phyloP scores from a whole-genome alignment of 768 basidiomycete genomes.

The Lactarius akahatsu region DNA sequence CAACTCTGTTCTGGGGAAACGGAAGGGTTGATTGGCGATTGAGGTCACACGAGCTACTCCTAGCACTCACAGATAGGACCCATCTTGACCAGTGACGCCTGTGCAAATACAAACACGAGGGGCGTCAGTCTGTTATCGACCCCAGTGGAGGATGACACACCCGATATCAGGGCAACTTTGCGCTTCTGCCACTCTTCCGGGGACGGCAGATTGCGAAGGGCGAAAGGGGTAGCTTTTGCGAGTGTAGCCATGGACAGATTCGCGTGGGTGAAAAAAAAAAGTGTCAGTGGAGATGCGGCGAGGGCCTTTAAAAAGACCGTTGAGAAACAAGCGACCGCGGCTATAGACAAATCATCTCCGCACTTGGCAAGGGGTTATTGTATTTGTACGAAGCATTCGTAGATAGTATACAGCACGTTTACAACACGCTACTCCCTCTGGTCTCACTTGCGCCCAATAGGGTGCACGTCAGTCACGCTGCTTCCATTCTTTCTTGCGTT shows the following conservation, averaged over 20 bases:
- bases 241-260: constrained; percentile 41
- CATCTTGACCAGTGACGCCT: constrained; percentile 97
- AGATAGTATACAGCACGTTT: constrained; percentile 3
- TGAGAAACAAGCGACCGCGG: not conserved
- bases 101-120: constrained; percentile 18
- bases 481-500: constrained; percentile 15
- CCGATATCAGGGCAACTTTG: constrained; percentile 92
- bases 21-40: constrained; percentile 8
- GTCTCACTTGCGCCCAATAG: not conserved
- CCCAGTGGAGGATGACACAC: constrained; percentile 40
- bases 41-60: constrained; percentile 23
- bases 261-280: not conserved
- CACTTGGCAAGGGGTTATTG: not conserved
- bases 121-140: constrained; percentile 23
- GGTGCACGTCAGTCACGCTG: not conserved
- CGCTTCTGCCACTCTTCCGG: constrained; percentile 83
- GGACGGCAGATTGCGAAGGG: constrained; percentile 57
- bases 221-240: constrained; percentile 34
- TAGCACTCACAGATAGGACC: constrained; percentile 80
- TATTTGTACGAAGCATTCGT: not conserved
- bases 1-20: constrained; percentile 65
- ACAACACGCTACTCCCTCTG: not conserved
- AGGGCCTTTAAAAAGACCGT: not conserved
- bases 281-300: not conserved
- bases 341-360: not conserved